Evolutionary conservation across 2,329 filamentous ascomycete genomes (phyloP).

Genomic region (Sclerotinia nivalis): DNA sequence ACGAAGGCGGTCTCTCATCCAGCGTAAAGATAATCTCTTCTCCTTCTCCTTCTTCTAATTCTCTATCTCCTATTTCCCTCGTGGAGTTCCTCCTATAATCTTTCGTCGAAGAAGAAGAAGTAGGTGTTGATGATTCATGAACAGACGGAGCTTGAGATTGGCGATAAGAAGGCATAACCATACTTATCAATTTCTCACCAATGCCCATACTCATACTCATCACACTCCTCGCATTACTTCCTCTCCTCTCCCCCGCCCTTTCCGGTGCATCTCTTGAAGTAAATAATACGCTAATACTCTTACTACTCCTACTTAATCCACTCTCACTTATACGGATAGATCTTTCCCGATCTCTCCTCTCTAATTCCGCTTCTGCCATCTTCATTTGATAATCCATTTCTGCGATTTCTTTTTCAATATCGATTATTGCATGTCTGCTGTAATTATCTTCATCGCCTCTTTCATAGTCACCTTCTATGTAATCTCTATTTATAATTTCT

Average conservation of each 20-base stretch:
- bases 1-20: neutral
- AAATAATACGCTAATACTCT: conserved; percentile 19
- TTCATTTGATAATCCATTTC: conserved; percentile 7
- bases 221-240: neutral
- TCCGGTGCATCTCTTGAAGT: neutral
- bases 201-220: neutral
- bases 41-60: neutral
- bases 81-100: neutral
- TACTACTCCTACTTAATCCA: conserved; percentile 17
- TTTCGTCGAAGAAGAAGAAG: neutral
- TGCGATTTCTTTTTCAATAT: conserved; percentile 18
- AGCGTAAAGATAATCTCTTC: conserved; percentile 7
- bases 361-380: conserved; percentile 1
- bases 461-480: neutral
- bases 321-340: neutral
- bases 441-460: conserved; percentile 3
- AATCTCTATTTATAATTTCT: conserved; percentile 1
- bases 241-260: neutral
- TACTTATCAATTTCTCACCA: conserved; percentile 1
- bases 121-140: neutral
- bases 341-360: neutral
- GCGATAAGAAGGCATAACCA: conserved; percentile 4
- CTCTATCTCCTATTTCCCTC: neutral
- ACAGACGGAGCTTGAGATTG: neutral
- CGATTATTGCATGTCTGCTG: neutral